These are phyloP conservation scores for Kodamaea nitidulidarum DNA, from an alignment of 805 yeast genomes.

Conservation along the genomic window DNA sequence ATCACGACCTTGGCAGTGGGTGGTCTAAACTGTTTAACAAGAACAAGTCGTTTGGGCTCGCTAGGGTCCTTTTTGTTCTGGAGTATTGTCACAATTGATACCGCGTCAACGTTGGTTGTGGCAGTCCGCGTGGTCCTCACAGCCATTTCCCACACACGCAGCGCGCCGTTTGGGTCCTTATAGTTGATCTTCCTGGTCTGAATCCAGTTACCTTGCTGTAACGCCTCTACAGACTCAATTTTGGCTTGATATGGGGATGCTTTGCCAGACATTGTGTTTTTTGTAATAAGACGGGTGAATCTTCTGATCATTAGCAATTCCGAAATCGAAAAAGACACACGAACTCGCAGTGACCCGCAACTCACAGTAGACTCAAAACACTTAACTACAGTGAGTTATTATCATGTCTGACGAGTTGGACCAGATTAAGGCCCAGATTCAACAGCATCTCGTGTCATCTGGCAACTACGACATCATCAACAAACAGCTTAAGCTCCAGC, in stretches of 20 bases:
- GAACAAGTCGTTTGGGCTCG: constrained; percentile 35
- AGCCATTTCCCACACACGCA: constrained; percentile 88
- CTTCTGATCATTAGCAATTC: constrained; percentile 1
- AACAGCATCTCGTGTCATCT: constrained; percentile 63
- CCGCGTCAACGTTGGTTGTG: constrained; percentile 71
- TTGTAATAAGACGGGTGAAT: neutral
- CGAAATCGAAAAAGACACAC: neutral
- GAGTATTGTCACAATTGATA: constrained; percentile 78
- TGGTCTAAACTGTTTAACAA: constrained; percentile 91
- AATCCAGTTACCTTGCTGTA: constrained; percentile 42
- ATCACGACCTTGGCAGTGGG: constrained; percentile 86
- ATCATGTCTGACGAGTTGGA: constrained; percentile 32
- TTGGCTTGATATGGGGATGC: constrained; percentile 36
- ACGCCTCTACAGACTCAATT: constrained; percentile 28
- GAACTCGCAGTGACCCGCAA: too few relatives aligned
- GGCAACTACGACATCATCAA: constrained; percentile 81
- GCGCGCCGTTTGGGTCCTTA: constrained; percentile 62
- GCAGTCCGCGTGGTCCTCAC: constrained; percentile 68
- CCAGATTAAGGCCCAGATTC: constrained; percentile 57
- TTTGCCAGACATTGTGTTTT: constrained; percentile 3
- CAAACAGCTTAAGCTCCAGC: constrained; percentile 54
- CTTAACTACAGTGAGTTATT: too few relatives aligned
- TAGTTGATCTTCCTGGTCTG: constrained; percentile 62
- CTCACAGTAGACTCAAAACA: too few relatives aligned
- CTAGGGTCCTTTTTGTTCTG: constrained; percentile 44